Evolutionary conservation across 2,329 filamentous ascomycete genomes (phyloP).

Genomic region (Ceratocystis huliohia): DNA sequence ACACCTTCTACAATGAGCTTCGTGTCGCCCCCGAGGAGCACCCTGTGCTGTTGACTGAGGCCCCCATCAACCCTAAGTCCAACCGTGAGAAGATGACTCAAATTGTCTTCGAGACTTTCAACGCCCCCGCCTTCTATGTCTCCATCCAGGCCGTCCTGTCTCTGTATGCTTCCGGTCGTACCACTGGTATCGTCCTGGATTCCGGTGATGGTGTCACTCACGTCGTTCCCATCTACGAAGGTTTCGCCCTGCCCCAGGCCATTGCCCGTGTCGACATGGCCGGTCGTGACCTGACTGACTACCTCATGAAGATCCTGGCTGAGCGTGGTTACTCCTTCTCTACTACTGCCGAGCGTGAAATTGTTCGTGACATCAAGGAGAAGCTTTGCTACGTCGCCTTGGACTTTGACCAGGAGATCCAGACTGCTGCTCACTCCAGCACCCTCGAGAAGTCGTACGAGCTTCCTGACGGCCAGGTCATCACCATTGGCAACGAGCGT

Average conservation of each 20-base stretch:
- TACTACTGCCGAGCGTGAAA: constrained; percentile 99
- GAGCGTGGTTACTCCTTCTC: constrained; percentile 99
- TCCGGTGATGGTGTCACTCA: constrained; percentile 99
- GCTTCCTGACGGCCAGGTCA: constrained; percentile 98
- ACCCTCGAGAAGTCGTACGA: constrained; percentile 99
- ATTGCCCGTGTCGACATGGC: constrained; percentile 99
- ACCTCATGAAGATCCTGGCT: constrained; percentile 99
- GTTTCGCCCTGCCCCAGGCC: constrained; percentile 99
- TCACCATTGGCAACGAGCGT: constrained; percentile 99
- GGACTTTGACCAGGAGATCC: constrained; percentile 99
- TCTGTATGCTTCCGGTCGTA: constrained; percentile 99
- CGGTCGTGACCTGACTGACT: constrained; percentile 98
- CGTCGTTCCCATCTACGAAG: constrained; percentile 99
- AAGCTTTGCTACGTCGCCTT: constrained; percentile 99
- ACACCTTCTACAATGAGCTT: constrained; percentile 99
- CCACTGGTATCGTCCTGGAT: constrained; percentile 99
- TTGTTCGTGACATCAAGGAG: constrained; percentile 99
- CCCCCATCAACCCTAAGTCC: constrained; percentile 99
- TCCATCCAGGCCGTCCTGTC: constrained; percentile 99
- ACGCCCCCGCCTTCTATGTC: constrained; percentile 99
- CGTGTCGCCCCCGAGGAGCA: constrained; percentile 99
- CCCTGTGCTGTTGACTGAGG: constrained; percentile 97
- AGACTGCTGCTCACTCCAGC: constrained; percentile 98
- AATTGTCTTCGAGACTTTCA: constrained; percentile 99
- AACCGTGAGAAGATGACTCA: constrained; percentile 99